phyloP scores from a whole-genome alignment of 2,329 filamentous ascomycete genomes.

The Akanthomyces dipterigenus region DNA sequence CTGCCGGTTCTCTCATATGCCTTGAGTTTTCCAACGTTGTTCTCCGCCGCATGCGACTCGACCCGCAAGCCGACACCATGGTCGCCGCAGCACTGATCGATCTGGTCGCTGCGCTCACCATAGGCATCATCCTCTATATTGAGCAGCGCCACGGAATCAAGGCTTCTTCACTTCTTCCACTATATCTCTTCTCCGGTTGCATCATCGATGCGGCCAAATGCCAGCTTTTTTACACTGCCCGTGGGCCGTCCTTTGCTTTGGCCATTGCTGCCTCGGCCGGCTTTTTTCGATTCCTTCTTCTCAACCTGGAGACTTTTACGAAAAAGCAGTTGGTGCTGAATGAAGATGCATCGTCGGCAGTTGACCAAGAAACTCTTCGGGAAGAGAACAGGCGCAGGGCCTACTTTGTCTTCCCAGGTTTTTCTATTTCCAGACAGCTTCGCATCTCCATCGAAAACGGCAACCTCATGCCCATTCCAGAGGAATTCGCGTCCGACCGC shows the following conservation, averaged over 20 bases:
- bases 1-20: neutral
- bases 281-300: neutral
- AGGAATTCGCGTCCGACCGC: conserved; percentile 3
- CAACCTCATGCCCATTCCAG: conserved; percentile 3
- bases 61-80: conserved; percentile 5
- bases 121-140: conserved; percentile 6
- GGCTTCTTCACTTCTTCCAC: neutral
- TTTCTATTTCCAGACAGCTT: neutral
- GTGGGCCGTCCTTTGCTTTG: neutral
- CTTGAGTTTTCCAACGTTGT: conserved; percentile 1
- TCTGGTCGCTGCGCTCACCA: neutral
- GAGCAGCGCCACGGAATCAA: conserved; percentile 2
- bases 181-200: neutral
- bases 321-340: neutral
- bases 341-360: neutral
- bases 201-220: conserved; percentile 2
- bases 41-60: conserved; percentile 2
- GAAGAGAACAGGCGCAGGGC: neutral
- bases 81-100: conserved; percentile 7
- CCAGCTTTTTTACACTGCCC: neutral
- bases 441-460: conserved; percentile 9
- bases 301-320: neutral
- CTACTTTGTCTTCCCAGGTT: neutral
- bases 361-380: neutral
- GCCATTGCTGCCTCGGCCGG: neutral